Base-by-base conservation (phyloP, 1,284 basidiomycete species). In the Trichosporon sp. region DNA sequence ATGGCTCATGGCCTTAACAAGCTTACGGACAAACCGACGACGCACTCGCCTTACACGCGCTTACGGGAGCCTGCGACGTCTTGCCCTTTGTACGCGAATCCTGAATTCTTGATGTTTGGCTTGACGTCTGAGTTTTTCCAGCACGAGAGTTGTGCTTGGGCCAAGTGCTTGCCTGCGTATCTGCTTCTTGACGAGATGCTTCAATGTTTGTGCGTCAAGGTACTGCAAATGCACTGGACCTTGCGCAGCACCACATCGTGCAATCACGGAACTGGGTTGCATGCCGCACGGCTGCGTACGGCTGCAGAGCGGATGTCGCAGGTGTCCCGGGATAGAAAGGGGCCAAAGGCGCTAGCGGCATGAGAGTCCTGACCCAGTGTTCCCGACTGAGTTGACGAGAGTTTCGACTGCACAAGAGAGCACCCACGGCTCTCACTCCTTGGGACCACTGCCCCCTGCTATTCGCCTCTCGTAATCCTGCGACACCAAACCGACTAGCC, bases 381-480 rank as follows among this genome's bases (percentile, higher is more conserved):
- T 54, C 19, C 51, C 51, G 19, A 12, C 35, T 4, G 4, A 37
- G 35, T 37, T 37, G 35, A 37, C 35, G 35, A 54, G 19, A 26
- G n/a, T 54, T 54, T 54, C n/a, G 48, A 7, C 12, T n/a, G 46
- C 12, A 51, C 48, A 12, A 19, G 16, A 51, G 48, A 19, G 5
- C n/a, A 35, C 35, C 35, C 35, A 37, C 35, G 4, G 35, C 35
- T 37, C 35, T 4, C 35, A 37, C 35, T 37, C 35, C 35, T 35
- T 35, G 35, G n/a, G 19, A 19, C 16, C 48, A 4, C 48, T 5
- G 19, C 19, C 4, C 14, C n/a, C 2, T 21, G 51, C 43, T 11
- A 46, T 54, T 54, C 51, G 51, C 19, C 11, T 54, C 51, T 54
- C 51, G 51, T 54, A 54, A 54, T 54, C 19, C 8, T 54, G 51